Base-by-base conservation (phyloP, 768 basidiomycete species). In the Tricholoma bakamatsutake region DNA sequence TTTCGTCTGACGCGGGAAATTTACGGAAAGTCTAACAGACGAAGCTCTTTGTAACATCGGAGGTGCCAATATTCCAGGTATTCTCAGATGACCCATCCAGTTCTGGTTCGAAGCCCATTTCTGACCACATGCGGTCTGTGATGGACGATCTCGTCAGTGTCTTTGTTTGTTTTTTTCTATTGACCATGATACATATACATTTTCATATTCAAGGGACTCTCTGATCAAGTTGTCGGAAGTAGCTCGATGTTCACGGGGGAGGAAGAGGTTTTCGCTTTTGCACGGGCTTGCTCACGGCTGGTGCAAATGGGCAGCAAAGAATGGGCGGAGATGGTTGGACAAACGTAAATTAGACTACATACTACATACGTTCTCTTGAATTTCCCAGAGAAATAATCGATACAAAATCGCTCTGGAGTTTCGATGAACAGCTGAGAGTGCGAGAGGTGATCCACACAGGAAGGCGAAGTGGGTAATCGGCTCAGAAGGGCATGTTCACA, bases 251-350 rank as follows among this genome's bases (percentile, higher is more conserved):
- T 98, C 67, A 88, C 87, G 0, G 95, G 96, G 3, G 95, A 98
- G 64, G 97, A 98, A 69, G 97, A 98, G 70, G 68, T 98, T 0
- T 99, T 99, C 67, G 97, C 97, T 0, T 99, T 98, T 69, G 94
- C 93, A 10, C 82, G 97, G 34, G 95, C 95, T 17, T 93, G 90
- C 65, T 92, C 89, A 21, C 79, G 92, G 43, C 74, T 93, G 15
- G 88, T 91, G 45, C 83, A 93, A 68, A 93, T 93, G 91, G 92
- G 93, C 13, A 93, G 90, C 66, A 87, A 79, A 62, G 89, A 94
- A 61, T 96, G 93, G 93, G 77, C 78, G 3, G 78, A 80, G 63
- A 79, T 73, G 27, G 75, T 78, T 34, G 79, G 80, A 13, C 62
- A 67, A 37, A 27, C 52, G n/a, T 66, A 59, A 45, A 17, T 42